Conservation (phyloP, 352 stramenopile species). For the Saprolegnia parasitica region DNA sequence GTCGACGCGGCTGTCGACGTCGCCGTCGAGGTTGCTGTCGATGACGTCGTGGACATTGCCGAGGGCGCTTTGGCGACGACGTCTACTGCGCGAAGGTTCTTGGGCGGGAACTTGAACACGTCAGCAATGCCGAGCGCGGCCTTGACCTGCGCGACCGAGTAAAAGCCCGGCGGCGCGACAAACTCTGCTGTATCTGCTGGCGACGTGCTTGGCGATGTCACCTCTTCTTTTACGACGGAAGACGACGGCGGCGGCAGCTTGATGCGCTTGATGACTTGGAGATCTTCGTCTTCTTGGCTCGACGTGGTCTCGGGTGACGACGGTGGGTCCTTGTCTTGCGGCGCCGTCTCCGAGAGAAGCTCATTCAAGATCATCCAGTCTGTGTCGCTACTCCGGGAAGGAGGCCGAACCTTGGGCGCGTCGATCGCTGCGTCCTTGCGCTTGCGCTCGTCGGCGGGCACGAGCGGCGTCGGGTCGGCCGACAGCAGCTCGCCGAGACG, state of each 20-base stretch:
- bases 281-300: conserved; percentile 11
- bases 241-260: background rate
- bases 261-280: conserved; percentile 9
- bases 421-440: background rate
- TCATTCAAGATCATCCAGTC: conserved; percentile 13
- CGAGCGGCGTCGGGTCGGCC: background rate
- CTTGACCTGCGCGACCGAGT: conserved; percentile 11
- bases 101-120: conserved; percentile 8
- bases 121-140: conserved; percentile 6
- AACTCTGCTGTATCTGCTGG: background rate
- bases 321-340: background rate
- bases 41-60: background rate
- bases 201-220: background rate
- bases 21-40: background rate
- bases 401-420: background rate
- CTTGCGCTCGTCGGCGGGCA: background rate
- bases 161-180: conserved; percentile 1
- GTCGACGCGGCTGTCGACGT: background rate
- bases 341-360: background rate
- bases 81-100: background rate
- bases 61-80: background rate
- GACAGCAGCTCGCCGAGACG: background rate
- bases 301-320: background rate
- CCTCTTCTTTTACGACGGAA: background rate
- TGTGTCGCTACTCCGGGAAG: background rate